Percentiles rank a stretch among this genome's conserved stretches.
phyloP scores from a whole-genome alignment of 2,329 filamentous ascomycete species.

The Aspergillus clavatus region DNA sequence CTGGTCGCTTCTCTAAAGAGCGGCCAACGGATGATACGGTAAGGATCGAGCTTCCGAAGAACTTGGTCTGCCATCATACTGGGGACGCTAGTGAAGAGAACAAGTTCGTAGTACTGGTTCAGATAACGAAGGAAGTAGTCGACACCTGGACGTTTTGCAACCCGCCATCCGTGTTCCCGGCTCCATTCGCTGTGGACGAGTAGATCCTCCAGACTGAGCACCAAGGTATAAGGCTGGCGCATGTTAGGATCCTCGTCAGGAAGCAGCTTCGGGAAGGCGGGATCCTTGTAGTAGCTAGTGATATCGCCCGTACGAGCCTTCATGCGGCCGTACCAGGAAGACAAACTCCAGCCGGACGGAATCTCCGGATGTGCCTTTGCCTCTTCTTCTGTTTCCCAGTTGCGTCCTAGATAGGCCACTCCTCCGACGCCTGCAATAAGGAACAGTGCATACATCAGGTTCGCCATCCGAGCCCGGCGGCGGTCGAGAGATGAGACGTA shows the following conservation, averaged over 20 bases:
- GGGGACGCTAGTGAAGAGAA: constrained; percentile 88
- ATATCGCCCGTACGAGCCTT: constrained; percentile 69
- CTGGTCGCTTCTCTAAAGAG: constrained; percentile 95
- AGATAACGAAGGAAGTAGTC: constrained; percentile 98
- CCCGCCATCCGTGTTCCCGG: constrained; percentile 87
- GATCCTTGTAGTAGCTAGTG: constrained; percentile 91
- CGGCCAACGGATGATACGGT: constrained; percentile 90
- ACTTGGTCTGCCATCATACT: constrained; percentile 80
- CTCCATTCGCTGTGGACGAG: constrained; percentile 93
- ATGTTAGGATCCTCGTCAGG: constrained; percentile 68
- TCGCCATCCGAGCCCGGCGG: constrained; percentile 69
- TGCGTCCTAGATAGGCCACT: constrained; percentile 72
- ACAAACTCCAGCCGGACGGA: constrained; percentile 72
- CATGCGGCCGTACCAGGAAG: constrained; percentile 74
- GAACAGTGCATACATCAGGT: constrained; percentile 64
- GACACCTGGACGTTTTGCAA: constrained; percentile 88
- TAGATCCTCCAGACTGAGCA: constrained; percentile 87
- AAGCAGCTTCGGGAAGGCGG: constrained; percentile 87
- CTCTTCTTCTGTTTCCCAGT: constrained; percentile 77
- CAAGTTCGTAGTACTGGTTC: constrained; percentile 95
- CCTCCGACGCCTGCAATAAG: constrained; percentile 54
- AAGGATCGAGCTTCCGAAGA: constrained; percentile 89
- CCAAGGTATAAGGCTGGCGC: constrained; percentile 84
- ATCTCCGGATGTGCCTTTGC: constrained; percentile 63
- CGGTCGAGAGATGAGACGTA: constrained; percentile 90